phyloP scores from a whole-genome alignment of 2,329 filamentous ascomycete genomes.

The Colletotrichum lupini region DNA sequence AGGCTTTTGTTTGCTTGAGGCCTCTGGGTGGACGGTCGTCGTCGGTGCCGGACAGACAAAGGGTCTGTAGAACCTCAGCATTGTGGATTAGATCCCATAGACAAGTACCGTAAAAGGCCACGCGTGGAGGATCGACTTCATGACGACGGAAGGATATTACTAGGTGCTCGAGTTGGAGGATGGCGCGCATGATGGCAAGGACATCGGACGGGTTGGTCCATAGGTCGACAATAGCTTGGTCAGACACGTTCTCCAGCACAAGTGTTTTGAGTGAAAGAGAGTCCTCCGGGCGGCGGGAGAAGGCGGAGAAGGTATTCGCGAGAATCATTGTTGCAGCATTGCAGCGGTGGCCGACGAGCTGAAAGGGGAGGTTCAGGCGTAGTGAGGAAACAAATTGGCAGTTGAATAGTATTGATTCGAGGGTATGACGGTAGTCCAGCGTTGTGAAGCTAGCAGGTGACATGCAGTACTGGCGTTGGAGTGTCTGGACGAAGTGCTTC shows the following conservation, averaged over 20 bases:
- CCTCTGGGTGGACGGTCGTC: slow-evolving; percentile 49
- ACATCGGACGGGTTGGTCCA: slow-evolving; percentile 64
- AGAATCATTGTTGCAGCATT: slow-evolving; percentile 62
- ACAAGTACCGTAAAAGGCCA: slow-evolving; percentile 52
- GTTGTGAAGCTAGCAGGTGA: slow-evolving; percentile 61
- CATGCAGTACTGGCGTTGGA: slow-evolving; percentile 60
- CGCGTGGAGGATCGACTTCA: slow-evolving; percentile 47
- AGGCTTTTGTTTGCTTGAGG: slow-evolving; percentile 51
- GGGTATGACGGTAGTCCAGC: slow-evolving; percentile 54
- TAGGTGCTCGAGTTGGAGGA: slow-evolving; percentile 55
- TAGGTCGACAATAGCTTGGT: slow-evolving; percentile 58
- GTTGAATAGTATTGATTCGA: slow-evolving; percentile 56
- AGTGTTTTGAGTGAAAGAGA: slow-evolving; percentile 55
- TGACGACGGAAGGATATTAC: slow-evolving; percentile 59
- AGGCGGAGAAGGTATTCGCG: slow-evolving; percentile 61
- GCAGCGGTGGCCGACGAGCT: slow-evolving; percentile 58
- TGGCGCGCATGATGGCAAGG: slow-evolving; percentile 56
- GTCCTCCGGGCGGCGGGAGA: slow-evolving; percentile 58
- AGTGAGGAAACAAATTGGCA: slow-evolving; percentile 57
- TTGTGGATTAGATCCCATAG: slow-evolving; percentile 62
- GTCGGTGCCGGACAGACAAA: slow-evolving; percentile 60
- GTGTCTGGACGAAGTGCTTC: slow-evolving; percentile 54
- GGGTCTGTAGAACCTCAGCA: slow-evolving; percentile 54
- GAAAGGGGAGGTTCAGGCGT: slow-evolving; percentile 63
- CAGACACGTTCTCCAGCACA: slow-evolving; percentile 62